Base-by-base conservation (phyloP, 2,329 filamentous ascomycete genomes). In the Podosphaera xanthii region DNA sequence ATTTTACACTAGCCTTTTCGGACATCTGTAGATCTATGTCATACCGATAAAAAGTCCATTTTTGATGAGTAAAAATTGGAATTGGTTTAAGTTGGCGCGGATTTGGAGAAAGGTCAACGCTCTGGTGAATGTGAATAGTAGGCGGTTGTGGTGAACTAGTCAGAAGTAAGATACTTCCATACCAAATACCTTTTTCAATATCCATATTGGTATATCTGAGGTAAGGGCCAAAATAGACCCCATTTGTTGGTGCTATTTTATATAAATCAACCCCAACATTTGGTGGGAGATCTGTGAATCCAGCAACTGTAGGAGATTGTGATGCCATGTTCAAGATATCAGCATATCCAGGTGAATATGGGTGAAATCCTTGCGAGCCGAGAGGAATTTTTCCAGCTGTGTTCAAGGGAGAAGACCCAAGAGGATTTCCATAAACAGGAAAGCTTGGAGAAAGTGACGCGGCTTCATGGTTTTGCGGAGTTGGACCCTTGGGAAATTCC, bases 131-230 rank as follows among this genome's bases (percentile, higher is more conserved):
- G 70, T 98, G 92, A 57, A 98, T 95, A 0, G 92, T 97, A 0
- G 92, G 92, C 7, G 92, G 90, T 67, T 96, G 89, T 22, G 86
- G 85, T 1, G 84, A 83, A 70, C 97, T 92, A 0, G 90, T 94
- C 34, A 97, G 84, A 44, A 98, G 80, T 70, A 98, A 76, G 65
- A 98, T 95, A 53, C 90, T 96, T 22, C 92, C 92, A 22, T 91
- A 75, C 92, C 92, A 98, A 9, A 88, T 69, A 0, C 92, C 90
- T 63, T 83, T 83, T 68, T 97, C 90, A 54, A 97, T 72, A 64
- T 98, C 88, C 89, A 98, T 97, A 67, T 98, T 98, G 36, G 87
- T 87, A 69, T 98, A 98, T 66, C 92, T 80, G 55, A 98, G 75
- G 69, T 97, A 97, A 0, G 92, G 92, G 0, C 92, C 92, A 71